These are phyloP conservation scores for Mycena capillaripes DNA, from an alignment of 768 basidiomycete genomes.

Conservation along the genomic window DNA sequence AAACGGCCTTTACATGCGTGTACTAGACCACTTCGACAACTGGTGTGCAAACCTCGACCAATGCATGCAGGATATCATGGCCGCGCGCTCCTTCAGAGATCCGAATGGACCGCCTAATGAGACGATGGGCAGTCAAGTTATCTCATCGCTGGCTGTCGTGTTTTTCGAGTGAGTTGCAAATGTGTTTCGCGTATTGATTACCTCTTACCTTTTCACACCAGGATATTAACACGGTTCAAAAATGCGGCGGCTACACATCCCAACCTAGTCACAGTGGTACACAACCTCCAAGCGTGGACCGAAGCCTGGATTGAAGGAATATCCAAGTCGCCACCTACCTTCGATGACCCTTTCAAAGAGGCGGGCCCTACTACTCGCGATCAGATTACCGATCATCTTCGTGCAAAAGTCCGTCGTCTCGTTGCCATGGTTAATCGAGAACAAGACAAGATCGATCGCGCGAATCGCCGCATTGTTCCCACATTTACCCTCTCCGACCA, in stretches of 20 bases:
- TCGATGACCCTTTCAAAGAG: conserved; percentile 59
- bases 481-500: not conserved
- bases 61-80: conserved; percentile 55
- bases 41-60: conserved; percentile 56
- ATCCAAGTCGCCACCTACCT: conserved; percentile 51
- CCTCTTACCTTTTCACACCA: conserved; percentile 7
- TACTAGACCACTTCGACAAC: conserved; percentile 61
- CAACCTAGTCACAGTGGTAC: conserved; percentile 55
- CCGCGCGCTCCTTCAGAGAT: conserved; percentile 54
- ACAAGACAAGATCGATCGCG: conserved; percentile 49
- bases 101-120: conserved; percentile 21
- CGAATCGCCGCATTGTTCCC: conserved; percentile 31
- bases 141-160: conserved; percentile 61
- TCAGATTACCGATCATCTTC: conserved; percentile 53
- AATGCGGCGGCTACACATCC: conserved; percentile 64
- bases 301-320: conserved; percentile 62
- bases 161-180: conserved; percentile 62
- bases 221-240: conserved; percentile 67
- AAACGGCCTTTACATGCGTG: conserved; percentile 61
- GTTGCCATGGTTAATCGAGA: conserved; percentile 67
- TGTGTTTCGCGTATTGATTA: conserved; percentile 27
- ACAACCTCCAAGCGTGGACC: conserved; percentile 60
- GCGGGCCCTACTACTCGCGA: conserved; percentile 48
- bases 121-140: conserved; percentile 55
- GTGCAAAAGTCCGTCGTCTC: conserved; percentile 50